A percentile compares a stretch with the other conserved stretches of the same genome.
phyloP scores from a whole-genome alignment of 768 basidiomycete genomes.

The Amanita pallidorosea region DNA sequence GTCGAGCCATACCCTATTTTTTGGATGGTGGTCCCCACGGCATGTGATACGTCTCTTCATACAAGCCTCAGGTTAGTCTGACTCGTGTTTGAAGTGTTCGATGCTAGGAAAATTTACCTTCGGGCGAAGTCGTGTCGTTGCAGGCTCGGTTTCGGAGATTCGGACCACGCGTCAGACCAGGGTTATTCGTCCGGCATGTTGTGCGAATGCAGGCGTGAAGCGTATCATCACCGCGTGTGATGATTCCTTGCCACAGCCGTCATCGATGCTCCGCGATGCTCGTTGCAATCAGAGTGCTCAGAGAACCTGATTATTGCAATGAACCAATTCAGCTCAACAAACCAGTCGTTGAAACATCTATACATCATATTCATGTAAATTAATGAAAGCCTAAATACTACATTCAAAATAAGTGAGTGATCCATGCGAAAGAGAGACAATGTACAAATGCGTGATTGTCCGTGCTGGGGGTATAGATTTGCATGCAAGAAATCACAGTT shows the following conservation, averaged over 20 bases:
- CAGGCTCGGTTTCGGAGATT: neutral
- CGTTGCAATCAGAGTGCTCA: no score
- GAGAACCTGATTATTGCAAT: no score
- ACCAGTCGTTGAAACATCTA: neutral
- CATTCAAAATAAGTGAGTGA: neutral
- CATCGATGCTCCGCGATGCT: neutral
- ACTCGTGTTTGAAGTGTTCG: neutral
- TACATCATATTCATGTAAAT: neutral
- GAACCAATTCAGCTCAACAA: slow-evolving; percentile 3
- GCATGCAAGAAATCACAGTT: neutral
- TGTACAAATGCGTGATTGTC: neutral
- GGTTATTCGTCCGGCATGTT: neutral
- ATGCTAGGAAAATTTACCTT: neutral
- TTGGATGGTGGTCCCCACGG: neutral
- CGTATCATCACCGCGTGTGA: neutral
- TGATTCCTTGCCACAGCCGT: neutral
- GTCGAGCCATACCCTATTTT: neutral
- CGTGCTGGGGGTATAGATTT: slow-evolving; percentile 1
- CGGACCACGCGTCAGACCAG: slow-evolving; percentile 2
- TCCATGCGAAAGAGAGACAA: neutral
- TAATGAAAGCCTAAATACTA: neutral
- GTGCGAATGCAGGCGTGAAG: neutral
- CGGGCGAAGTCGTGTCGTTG: neutral
- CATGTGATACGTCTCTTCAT: neutral
- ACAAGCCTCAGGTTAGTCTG: neutral